These are phyloP conservation scores for Amanita inopinata DNA, from an alignment of 768 basidiomycete species.

Conservation along the genomic window DNA sequence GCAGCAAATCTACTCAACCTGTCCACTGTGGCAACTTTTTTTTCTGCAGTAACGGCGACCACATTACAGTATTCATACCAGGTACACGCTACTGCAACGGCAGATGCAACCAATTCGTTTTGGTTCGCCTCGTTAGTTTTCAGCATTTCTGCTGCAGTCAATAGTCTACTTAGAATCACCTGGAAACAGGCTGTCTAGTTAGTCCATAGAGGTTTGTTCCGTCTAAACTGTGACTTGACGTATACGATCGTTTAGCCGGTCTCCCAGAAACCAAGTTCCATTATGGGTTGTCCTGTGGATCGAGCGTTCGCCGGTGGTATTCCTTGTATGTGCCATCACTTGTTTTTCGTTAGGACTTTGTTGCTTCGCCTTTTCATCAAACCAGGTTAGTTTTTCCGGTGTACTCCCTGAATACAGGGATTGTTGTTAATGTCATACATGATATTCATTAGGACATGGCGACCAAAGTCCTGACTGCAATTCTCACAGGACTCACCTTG, in stretches of 20 bases:
- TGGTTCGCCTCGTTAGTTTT: conserved; percentile 73
- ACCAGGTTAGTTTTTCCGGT: conserved; percentile 35
- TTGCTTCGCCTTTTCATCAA: conserved; percentile 66
- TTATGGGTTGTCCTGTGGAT: conserved; percentile 86
- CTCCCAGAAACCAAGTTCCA: conserved; percentile 63
- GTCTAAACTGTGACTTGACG: neutral
- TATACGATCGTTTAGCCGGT: conserved; percentile 39
- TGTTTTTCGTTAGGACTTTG: conserved; percentile 73
- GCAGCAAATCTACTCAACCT: conserved; percentile 63
- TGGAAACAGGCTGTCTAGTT: conserved; percentile 82
- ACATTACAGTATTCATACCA: conserved; percentile 60
- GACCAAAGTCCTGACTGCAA: neutral
- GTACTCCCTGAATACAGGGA: neutral
- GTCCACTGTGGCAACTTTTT: conserved; percentile 70
- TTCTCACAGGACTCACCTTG: conserved; percentile 18
- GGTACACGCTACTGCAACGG: conserved; percentile 21
- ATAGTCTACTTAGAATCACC: conserved; percentile 60
- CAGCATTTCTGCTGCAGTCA: conserved; percentile 67
- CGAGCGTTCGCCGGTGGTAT: conserved; percentile 72
- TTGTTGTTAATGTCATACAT: conserved; percentile 1
- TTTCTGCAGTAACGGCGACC: conserved; percentile 65
- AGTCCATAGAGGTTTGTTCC: conserved; percentile 19
- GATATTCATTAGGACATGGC: neutral
- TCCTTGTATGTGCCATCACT: conserved; percentile 74
- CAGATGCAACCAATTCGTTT: conserved; percentile 54